Base-by-base conservation (phyloP, 1,284 basidiomycete genomes). In the Tylopilus sp. region DNA sequence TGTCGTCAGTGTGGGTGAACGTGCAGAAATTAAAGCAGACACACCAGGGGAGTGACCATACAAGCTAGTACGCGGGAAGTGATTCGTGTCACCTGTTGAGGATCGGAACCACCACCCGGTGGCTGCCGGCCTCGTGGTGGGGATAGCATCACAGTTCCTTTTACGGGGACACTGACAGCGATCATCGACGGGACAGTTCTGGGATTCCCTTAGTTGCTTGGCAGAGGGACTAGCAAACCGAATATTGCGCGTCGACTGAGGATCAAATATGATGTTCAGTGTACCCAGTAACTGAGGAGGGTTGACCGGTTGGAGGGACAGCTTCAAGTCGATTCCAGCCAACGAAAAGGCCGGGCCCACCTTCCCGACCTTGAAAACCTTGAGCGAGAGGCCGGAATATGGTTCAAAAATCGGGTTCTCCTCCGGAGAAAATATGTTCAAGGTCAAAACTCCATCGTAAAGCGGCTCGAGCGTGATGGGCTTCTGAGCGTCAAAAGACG, bases 41-140 rank as follows among this genome's bases (percentile, higher is more conserved):
- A 1, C 18, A 57, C 55, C 55, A 2, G 51, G 55, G 23, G 45
- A 34, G 25, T 7, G n/a, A 2, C 55, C 52, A 13, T 10, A 29
- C 1, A 11, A 39, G 16, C n/a, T n/a, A n/a, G 29, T 4, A 10
- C 40, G 51, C 11, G 55, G 55, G 47, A 50, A 57, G 15, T 36
- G 37, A n/a, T 55, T 55, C 0, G n/a, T 31, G 34, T 57, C 46
- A 4, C 2, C 10, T 33, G 36, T 1, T 0, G n/a, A n/a, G n/a
- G n/a, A n/a, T 2, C 1, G 9, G 43, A 49, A 57, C 55, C 55
- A 55, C 54, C 54, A 55, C 2, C 51, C 51, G 0, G 51, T 52
- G 15, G 54, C 46, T 15, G 42, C 42, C 8, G 54, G 54, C 15
- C 11, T 56, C 28, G 50, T 56, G 25, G 26, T 4, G 2, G 55